Evolutionary conservation across 441 rosid genomes (phyloP), one percentile per base, ranked within the genome.

Genomic region (Jatropha multifida): DNA sequence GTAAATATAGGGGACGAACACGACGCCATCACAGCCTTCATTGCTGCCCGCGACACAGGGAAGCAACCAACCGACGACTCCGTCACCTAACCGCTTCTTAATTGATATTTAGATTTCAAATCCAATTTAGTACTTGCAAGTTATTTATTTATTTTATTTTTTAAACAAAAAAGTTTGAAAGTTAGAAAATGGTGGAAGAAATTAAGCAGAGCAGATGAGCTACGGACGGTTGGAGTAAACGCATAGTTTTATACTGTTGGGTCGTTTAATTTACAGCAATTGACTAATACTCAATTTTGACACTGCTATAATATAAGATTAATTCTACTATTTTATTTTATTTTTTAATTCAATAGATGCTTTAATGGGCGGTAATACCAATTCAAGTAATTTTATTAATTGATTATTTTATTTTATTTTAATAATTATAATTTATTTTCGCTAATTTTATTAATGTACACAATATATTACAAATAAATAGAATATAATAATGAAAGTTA

Each of bases 1-100:
- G 77, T 78, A 64, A 75, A 63, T 60, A 80, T 65, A 27, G 84
- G 81, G 67, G 23, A 14, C 5, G 73, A 54, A 49, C 69, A 77
- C 4, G 76, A 75, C 23, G 58, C 76, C 62, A 44, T 74, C 68
- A 77, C n/a, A 48, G 82, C 68, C 82, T n/a, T 83, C 87, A 76
- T 74, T 27, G 20, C 55, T 64, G 4, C 38, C 11, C 68, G 23
- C 68, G 20, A 59, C 17, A 6, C 48, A 63, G 12, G 7, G 32
- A 44, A 70, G 49, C 78, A 7, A 40, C 64, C 75, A 27, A 20
- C 79, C n/a, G 49, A 20, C 70, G 51, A 42, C 9, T 11, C 68
- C 37, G 17, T 20, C 8, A 42, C 38, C 55, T 32, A 38, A 61
- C 72, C 27, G 5, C 72, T 58, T 12, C 3, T 44, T 46, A 27